Base-by-base conservation (phyloP, 768 basidiomycete genomes). In the Rhodotorula babjevae region DNA sequence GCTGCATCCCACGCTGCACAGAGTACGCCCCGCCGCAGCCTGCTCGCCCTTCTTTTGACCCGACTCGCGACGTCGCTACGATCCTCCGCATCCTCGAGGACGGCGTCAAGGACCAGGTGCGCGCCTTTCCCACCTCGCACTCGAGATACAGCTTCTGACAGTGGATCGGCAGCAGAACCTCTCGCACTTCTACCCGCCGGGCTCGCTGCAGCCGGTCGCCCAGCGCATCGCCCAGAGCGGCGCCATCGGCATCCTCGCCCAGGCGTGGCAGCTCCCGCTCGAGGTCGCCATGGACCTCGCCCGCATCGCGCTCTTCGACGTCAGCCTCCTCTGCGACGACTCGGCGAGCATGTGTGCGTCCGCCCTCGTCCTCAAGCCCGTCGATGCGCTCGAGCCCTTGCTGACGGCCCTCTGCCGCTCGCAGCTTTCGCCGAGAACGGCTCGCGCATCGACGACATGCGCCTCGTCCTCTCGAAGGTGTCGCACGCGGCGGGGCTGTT, bases 231-330 rank as follows among this genome's bases (percentile, higher is more conserved):
- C 81, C 3, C 66, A 71, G 23, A 79, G 79, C 9, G 82, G 82
- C 53, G 80, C 80, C 0, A 71, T 84, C 19, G 69, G 76, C 21
- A 76, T 74, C 67, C 77, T 84, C 66, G 81, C 81, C n/a, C n/a
- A 72, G 3, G 79, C 82, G 65, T 83, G 83, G 83, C 73, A 78
- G 46, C 76, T 82, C 67, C 82, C 83, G 29, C 77, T 78, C 50
- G 83, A 84, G 74, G 73, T 84, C n/a, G 83, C 82, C 8, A 76
- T 77, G 36, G 83, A 84, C 73, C 69, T 83, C n/a, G 78, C 81
- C 52, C 81, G 82, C 74, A 66, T 83, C 14, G 68, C 82, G 0
- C 74, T 84, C 53, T 84, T 82, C 69, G 83, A 83, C 66, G 70
- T 79, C 10, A 68, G 81, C 52, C 76, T 82, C 53, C 79, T 61